phyloP scores from a whole-genome alignment of 1,284 basidiomycete species.

The Ustilago vetiveriae region DNA sequence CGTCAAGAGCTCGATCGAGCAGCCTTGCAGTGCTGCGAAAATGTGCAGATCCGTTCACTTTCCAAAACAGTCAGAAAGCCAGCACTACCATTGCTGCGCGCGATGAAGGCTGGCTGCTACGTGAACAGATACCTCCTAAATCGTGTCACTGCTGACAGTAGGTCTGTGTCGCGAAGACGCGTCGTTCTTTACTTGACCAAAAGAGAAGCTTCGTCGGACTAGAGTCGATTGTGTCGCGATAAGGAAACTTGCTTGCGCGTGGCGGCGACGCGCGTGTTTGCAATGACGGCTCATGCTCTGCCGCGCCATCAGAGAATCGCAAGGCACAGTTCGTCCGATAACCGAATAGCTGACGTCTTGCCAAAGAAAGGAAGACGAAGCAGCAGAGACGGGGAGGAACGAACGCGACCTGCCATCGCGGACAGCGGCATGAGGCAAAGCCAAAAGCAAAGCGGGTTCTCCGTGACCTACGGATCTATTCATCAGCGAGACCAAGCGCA shows the following conservation, averaged over 20 bases:
- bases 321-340: conserved; percentile 15
- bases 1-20: neutral
- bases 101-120: neutral
- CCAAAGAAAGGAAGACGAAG: conserved; percentile 25
- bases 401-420: neutral
- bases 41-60: neutral
- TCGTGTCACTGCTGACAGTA: neutral
- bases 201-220: conserved; percentile 26
- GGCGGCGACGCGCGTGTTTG: neutral
- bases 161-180: neutral
- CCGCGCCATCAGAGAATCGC: neutral
- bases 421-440: conserved; percentile 3
- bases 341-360: conserved; percentile 28
- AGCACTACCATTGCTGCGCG: too few species aligned
- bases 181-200: conserved; percentile 21
- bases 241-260: neutral
- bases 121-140: too few species aligned
- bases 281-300: neutral
- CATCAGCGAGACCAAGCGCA: conserved; percentile 1
- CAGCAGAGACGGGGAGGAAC: conserved; percentile 30
- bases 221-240: neutral
- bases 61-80: conserved; percentile 3
- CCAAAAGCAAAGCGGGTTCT: neutral
- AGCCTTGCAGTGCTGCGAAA: neutral
- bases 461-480: neutral